Evolutionary conservation across 2,329 filamentous ascomycete genomes (phyloP).

Genomic region (Aspergillus pseudoviridinutans): DNA sequence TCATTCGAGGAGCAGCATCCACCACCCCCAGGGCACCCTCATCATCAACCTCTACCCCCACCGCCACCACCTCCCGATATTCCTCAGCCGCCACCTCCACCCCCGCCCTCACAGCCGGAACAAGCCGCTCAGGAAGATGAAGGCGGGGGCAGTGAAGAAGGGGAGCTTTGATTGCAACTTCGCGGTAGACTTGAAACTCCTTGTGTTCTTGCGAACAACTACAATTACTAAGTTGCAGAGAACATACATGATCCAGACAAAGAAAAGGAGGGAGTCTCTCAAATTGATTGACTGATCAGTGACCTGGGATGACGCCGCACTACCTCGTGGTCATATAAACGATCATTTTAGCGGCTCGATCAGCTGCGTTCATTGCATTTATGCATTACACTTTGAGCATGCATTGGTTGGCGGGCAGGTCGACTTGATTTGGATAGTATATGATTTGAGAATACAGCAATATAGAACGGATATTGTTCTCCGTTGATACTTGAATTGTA

Average conservation of each 20-base stretch:
- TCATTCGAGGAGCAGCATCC: conserved; percentile 5
- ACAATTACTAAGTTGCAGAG: background rate
- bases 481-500: background rate
- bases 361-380: background rate
- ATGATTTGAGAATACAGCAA: background rate
- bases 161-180: conserved; percentile 29
- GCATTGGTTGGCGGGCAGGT: background rate
- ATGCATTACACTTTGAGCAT: background rate
- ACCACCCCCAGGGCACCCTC: background rate
- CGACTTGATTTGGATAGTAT: background rate
- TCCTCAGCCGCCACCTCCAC: conserved; percentile 5
- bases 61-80: conserved; percentile 15
- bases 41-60: conserved; percentile 3
- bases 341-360: background rate
- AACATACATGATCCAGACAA: background rate
- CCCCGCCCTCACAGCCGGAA: conserved; percentile 1
- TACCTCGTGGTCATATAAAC: background rate
- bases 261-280: background rate
- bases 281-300: background rate
- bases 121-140: conserved; percentile 21
- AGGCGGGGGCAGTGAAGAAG: conserved; percentile 41
- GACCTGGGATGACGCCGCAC: background rate
- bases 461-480: background rate
- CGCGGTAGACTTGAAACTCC: background rate
- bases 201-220: background rate